Base-by-base conservation (phyloP, 2,329 filamentous ascomycete species). In the Claviceps spartinae region DNA sequence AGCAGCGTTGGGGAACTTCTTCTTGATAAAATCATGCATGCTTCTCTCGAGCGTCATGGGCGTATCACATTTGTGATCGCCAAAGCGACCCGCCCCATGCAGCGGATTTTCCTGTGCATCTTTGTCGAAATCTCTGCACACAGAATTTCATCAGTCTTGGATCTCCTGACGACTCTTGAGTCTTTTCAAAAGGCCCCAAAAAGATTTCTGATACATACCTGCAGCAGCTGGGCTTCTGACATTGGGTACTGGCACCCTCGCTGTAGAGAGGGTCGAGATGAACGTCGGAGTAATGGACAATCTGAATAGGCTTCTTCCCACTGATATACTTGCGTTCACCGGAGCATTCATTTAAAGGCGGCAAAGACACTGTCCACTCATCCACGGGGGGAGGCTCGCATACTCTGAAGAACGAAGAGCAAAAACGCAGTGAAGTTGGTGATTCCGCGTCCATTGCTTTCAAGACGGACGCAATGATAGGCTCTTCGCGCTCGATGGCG, bases 271-370 rank as follows among this genome's bases (percentile, higher is more conserved):
- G 72, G 56, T 82, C 78, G 49, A 81, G 65, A 53, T 81, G 78
- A 36, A 79, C 75, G 56, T 82, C 78, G 14, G 74, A 78, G 61
- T 76, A 76, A 58, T 82, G 78, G 22, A 79, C 74, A 5, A 81
- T 67, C 55, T 74, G 71, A 55, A 79, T 60, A 9, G 76, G 72
- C 3, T 66, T 57, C 59, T 70, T 61, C 3, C 70, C 68, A 49
- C 72, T 76, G 7, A 69, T 66, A 16, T 69, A 7, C 66, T 16
- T 52, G 56, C 22, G 56, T 58, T 24, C 34, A 9, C 22, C 22
- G 20, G 40, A 34, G 22, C 62, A 56, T 13, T 67, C 64, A 54
- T 71, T 70, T 11, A 65, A 56, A 2, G 64, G 62, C 13, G 74
- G 71, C 40, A 78, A 69, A 4, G 61, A 58, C n/a, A 77, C 64